These are phyloP conservation scores for Starmera dryadoides DNA, from an alignment of 805 yeast species.

Conservation along the genomic window DNA sequence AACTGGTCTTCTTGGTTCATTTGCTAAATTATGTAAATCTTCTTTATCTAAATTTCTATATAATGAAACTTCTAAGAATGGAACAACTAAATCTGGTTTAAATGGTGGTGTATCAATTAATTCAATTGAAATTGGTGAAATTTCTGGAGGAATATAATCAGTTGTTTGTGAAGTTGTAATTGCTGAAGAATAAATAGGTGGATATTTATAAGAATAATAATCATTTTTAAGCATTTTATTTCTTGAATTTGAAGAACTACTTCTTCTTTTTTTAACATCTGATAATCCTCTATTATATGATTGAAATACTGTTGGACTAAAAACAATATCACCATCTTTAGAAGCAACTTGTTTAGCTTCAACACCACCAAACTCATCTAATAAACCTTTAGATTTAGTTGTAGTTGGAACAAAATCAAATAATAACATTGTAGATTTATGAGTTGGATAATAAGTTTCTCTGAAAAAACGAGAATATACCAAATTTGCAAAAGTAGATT, in stretches of 20 bases:
- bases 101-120: conserved; percentile 72
- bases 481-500: conserved; percentile 48
- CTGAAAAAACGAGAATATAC: conserved; percentile 41
- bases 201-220: conserved; percentile 12
- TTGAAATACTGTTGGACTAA: conserved; percentile 33
- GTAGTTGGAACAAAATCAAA: conserved; percentile 44
- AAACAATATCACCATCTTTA: conserved; percentile 19
- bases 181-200: background rate
- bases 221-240: conserved; percentile 11
- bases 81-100: conserved; percentile 59
- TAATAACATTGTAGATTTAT: conserved; percentile 49
- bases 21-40: conserved; percentile 52
- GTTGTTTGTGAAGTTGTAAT: conserved; percentile 1
- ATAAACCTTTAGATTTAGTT: conserved; percentile 29
- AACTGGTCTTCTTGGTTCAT: conserved; percentile 54
- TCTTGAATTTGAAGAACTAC: conserved; percentile 6
- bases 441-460: conserved; percentile 73
- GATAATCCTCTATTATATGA: conserved; percentile 16
- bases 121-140: conserved; percentile 58
- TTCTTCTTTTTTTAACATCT: conserved; percentile 7
- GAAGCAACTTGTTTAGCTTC: conserved; percentile 29
- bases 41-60: conserved; percentile 55
- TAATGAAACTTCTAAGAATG: conserved; percentile 67
- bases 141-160: conserved; percentile 37
- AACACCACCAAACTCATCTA: conserved; percentile 40